A percentile compares a stretch with the other conserved stretches of the same genome.
These are phyloP conservation scores for Bremia lactucae DNA, from an alignment of 352 stramenopile genomes.

Conservation along the genomic window DNA sequence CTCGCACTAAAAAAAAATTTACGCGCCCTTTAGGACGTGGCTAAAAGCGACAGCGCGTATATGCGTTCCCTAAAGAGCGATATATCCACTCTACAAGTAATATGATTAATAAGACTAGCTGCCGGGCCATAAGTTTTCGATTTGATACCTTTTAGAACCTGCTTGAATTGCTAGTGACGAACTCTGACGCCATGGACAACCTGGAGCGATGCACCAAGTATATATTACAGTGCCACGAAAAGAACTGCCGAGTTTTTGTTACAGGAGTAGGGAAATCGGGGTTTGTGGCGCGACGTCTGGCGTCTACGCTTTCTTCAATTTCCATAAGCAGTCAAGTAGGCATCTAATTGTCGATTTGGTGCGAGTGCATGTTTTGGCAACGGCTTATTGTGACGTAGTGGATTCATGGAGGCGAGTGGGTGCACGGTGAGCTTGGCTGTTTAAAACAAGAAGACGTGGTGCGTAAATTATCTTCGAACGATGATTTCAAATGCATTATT, in stretches of 20 bases:
- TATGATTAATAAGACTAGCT: neutral
- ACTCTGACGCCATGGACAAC: slow-evolving; percentile 11
- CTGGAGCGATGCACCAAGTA: slow-evolving; percentile 25
- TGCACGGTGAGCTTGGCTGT: slow-evolving; percentile 67
- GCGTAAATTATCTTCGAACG: neutral
- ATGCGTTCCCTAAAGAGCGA: slow-evolving; percentile 24
- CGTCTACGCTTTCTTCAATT: slow-evolving; percentile 60
- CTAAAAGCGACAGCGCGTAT: slow-evolving; percentile 3
- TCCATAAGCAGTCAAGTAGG: slow-evolving; percentile 57
- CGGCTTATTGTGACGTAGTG: slow-evolving; percentile 24
- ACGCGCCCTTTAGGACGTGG: too few species aligned
- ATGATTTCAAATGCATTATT: neutral
- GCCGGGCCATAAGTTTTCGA: neutral
- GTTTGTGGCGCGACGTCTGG: slow-evolving; percentile 57
- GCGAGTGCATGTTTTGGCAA: neutral
- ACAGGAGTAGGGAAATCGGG: slow-evolving; percentile 78
- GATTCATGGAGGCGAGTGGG: slow-evolving; percentile 71
- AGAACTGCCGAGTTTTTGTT: slow-evolving; percentile 41
- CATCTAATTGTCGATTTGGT: neutral
- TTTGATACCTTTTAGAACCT: slow-evolving; percentile 15
- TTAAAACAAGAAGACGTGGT: slow-evolving; percentile 45
- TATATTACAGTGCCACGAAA: slow-evolving; percentile 34
- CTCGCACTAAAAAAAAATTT: neutral
- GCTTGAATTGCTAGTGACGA: slow-evolving; percentile 20
- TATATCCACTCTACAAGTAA: slow-evolving; percentile 22